Evolutionary conservation across 305 asterid species (phyloP).

Genomic region (Rubia peregrina): DNA sequence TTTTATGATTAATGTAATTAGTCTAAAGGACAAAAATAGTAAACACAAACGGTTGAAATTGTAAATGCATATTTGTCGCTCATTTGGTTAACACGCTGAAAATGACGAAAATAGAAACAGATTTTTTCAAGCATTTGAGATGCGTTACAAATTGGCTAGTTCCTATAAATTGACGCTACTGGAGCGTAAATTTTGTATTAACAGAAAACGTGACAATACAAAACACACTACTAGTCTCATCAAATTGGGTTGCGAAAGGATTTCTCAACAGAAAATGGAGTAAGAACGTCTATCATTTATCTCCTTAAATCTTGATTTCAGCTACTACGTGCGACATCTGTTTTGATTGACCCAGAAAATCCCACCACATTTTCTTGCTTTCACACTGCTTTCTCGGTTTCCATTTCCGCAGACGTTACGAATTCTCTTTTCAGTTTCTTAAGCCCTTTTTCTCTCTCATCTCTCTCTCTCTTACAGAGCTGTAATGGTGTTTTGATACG

Average conservation of each 20-base stretch:
- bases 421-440: neutral
- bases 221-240: neutral
- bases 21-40: too few relatives aligned
- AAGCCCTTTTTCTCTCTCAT: neutral
- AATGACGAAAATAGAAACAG: neutral
- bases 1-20: too few relatives aligned
- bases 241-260: neutral
- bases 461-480: constrained; percentile 15
- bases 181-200: neutral
- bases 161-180: neutral
- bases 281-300: neutral
- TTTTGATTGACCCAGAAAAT: too few relatives aligned
- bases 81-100: too few relatives aligned
- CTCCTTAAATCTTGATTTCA: neutral
- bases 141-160: neutral
- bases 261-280: neutral
- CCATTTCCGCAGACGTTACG: too few relatives aligned
- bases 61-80: too few relatives aligned
- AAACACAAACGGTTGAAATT: too few relatives aligned
- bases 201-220: neutral
- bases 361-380: neutral
- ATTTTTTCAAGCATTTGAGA: neutral
- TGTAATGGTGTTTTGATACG: constrained; percentile 1
- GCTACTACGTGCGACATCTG: neutral
- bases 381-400: neutral